Evolutionary conservation across 208 protist genomes (phyloP).

Genomic region (Wallacemonas sp.): DNA sequence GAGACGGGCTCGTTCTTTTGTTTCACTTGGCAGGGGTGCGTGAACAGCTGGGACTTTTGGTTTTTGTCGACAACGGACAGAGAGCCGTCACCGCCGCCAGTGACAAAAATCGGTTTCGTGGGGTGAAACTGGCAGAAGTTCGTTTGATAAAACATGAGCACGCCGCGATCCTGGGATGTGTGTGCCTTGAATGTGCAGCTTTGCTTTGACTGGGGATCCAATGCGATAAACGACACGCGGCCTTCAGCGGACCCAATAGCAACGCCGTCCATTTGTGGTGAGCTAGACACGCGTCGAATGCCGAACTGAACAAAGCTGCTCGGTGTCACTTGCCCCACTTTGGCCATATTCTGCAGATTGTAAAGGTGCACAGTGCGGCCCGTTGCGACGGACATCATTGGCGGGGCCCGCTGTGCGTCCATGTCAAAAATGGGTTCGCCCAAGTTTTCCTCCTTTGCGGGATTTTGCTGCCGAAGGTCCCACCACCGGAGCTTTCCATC

Average conservation of each 20-base stretch:
- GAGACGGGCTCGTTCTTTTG: constrained; percentile 42
- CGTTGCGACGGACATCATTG: constrained; percentile 69
- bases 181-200: constrained; percentile 77
- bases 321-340: constrained; percentile 44
- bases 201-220: constrained; percentile 21
- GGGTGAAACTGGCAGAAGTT: constrained; percentile 80
- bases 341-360: constrained; percentile 59
- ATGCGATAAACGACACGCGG: constrained; percentile 53
- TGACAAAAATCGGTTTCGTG: constrained; percentile 30
- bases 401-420: constrained; percentile 52
- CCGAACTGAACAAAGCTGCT: constrained; percentile 66
- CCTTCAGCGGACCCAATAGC: constrained; percentile 72
- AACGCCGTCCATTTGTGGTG: constrained; percentile 59
- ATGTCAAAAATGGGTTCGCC: constrained; percentile 75
- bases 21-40: constrained; percentile 24
- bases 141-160: constrained; percentile 54
- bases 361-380: constrained; percentile 62
- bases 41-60: constrained; percentile 31
- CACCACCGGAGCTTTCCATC: constrained; percentile 85
- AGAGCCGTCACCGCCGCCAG: constrained; percentile 70
- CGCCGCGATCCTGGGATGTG: constrained; percentile 28
- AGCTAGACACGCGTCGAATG: constrained; percentile 63
- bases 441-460: constrained; percentile 63
- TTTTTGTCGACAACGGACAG: constrained; percentile 41
- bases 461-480: constrained; percentile 69